phyloP scores from a whole-genome alignment of 2,329 filamentous ascomycete genomes.

The Cladosporium austrohemisphaericum region DNA sequence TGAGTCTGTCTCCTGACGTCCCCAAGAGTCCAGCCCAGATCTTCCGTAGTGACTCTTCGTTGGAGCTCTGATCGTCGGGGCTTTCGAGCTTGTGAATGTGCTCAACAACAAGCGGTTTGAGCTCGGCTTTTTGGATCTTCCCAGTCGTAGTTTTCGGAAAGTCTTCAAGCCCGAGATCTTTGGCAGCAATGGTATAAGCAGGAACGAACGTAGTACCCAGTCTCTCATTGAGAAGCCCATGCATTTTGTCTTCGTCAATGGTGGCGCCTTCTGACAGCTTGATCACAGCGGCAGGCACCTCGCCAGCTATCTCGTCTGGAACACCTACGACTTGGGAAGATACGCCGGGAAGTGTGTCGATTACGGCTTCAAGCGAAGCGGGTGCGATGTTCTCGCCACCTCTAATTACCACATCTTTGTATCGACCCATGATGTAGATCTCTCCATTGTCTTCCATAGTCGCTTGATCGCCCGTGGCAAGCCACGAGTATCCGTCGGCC shows the following conservation, averaged over 20 bases:
- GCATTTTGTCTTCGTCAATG: neutral
- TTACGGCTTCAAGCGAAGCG: slow-evolving; percentile 16
- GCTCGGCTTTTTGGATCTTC: neutral
- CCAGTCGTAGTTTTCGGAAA: neutral
- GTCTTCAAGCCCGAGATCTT: neutral
- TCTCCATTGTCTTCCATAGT: slow-evolving; percentile 16
- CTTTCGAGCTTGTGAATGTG: neutral
- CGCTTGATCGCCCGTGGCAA: slow-evolving; percentile 19
- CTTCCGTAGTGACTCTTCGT: no score
- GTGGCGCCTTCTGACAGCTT: neutral
- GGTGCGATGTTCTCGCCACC: slow-evolving; percentile 21
- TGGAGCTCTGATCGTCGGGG: no score
- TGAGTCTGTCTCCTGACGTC: neutral
- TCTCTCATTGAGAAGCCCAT: neutral
- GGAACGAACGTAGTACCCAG: neutral
- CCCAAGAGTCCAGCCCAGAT: no score
- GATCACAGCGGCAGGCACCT: slow-evolving; percentile 16
- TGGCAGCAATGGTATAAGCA: neutral
- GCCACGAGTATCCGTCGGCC: slow-evolving; percentile 16
- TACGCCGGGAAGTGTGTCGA: neutral
- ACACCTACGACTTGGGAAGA: slow-evolving; percentile 27
- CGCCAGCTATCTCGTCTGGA: slow-evolving; percentile 28
- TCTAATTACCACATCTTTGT: slow-evolving; percentile 22
- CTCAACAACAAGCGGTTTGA: neutral
- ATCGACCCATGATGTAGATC: slow-evolving; percentile 17